A percentile compares a stretch with the other conserved stretches of the same genome.
These are phyloP conservation scores for Blastobotrys ciferrii DNA, from an alignment of 1,139 yeast genomes.

Conservation along the genomic window DNA sequence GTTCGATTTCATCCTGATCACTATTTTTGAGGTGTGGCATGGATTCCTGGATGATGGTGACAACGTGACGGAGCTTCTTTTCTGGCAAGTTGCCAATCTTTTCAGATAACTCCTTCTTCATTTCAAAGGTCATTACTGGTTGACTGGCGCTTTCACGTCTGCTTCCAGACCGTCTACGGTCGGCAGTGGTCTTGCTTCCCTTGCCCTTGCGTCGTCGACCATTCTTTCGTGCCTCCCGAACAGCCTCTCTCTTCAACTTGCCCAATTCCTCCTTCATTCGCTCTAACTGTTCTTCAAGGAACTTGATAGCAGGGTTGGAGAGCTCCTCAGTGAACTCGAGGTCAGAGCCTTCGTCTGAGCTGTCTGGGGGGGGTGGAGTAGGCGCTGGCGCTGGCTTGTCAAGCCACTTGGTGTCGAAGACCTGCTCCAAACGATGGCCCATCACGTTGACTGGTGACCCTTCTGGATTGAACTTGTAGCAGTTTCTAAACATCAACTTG, in stretches of 20 bases:
- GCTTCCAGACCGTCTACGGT: constrained; percentile 20
- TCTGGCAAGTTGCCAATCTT: constrained; percentile 72
- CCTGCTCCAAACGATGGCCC: constrained; percentile 88
- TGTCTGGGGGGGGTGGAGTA: constrained; percentile 51
- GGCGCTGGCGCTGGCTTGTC: constrained; percentile 80
- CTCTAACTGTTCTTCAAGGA: constrained; percentile 79
- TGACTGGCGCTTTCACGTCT: constrained; percentile 12
- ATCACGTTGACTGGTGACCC: constrained; percentile 92
- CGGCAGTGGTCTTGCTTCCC: constrained; percentile 14
- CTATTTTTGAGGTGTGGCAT: constrained; percentile 72
- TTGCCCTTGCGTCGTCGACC: constrained; percentile 24
- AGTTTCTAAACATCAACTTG: constrained; percentile 77
- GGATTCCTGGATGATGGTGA: constrained; percentile 82
- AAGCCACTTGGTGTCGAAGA: constrained; percentile 86
- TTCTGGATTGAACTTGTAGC: constrained; percentile 91
- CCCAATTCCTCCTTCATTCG: constrained; percentile 85
- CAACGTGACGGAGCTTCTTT: constrained; percentile 76
- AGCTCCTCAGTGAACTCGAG: constrained; percentile 54
- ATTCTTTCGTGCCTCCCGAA: constrained; percentile 49
- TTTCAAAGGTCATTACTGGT: constrained; percentile 66
- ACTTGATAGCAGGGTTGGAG: constrained; percentile 83
- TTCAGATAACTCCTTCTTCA: constrained; percentile 93
- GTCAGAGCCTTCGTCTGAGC: constrained; percentile 50
- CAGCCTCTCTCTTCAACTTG: constrained; percentile 68
- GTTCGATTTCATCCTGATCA: constrained; percentile 84